These are phyloP conservation scores for Firmiana major DNA, from an alignment of 345 rosid species.

Conservation along the genomic window DNA sequence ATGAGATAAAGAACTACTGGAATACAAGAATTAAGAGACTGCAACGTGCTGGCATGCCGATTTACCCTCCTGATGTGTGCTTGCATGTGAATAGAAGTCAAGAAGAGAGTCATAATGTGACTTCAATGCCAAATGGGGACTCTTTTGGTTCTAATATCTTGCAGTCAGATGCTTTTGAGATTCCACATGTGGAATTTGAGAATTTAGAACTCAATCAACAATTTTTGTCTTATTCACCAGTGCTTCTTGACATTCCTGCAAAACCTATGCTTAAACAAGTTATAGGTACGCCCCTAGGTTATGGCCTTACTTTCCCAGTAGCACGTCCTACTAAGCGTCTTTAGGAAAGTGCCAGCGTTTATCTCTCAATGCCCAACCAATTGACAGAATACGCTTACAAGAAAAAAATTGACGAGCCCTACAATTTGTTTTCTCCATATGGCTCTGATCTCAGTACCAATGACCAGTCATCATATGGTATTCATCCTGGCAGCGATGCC, in stretches of 20 bases:
- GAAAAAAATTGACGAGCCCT: conserved; percentile 16
- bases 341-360: conserved; percentile 27
- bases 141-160: conserved; percentile 29
- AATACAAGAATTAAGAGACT: conserved; percentile 64
- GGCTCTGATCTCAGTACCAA: conserved; percentile 14
- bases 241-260: conserved; percentile 30
- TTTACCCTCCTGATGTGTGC: conserved; percentile 54
- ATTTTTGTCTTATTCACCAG: conserved; percentile 27
- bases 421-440: conserved; percentile 17
- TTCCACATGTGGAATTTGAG: conserved; percentile 46
- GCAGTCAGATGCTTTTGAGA: conserved; percentile 35
- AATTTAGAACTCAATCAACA: conserved; percentile 33
- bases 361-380: conserved; percentile 27
- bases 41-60: conserved; percentile 59
- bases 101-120: conserved; percentile 20
- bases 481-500: conserved; percentile 34
- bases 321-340: conserved; percentile 34
- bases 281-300: conserved; percentile 21
- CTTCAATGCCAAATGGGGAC: conserved; percentile 26
- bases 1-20: conserved; percentile 76
- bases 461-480: conserved; percentile 25
- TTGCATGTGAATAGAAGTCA: conserved; percentile 40
- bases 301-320: conserved; percentile 26
- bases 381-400: conserved; percentile 21
- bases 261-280: conserved; percentile 29